These are phyloP conservation scores for Aspergillus aculeatus DNA, from an alignment of 2,329 filamentous ascomycete species.

Conservation along the genomic window DNA sequence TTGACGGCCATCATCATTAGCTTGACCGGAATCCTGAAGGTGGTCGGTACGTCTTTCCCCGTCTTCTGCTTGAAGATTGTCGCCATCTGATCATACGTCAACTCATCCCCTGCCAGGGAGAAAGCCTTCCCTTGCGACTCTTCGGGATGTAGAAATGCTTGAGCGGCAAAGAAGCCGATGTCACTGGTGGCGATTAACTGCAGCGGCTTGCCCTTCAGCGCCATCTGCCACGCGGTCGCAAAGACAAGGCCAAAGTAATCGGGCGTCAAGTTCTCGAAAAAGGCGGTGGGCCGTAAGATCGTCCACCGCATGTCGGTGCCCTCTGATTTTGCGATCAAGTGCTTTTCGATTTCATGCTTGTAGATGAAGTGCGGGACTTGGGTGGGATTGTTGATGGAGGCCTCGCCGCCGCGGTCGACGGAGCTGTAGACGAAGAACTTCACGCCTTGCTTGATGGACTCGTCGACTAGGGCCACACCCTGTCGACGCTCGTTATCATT, in stretches of 20 bases:
- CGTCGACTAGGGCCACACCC: conserved; percentile 59
- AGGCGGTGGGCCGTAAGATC: conserved; percentile 61
- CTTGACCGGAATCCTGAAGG: conserved; percentile 42
- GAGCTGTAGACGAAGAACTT: conserved; percentile 63
- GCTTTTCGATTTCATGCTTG: conserved; percentile 62
- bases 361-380: conserved; percentile 61
- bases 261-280: conserved; percentile 58
- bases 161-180: conserved; percentile 53
- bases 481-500: conserved; percentile 48
- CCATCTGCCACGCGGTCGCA: conserved; percentile 41
- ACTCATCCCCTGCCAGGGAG: conserved; percentile 55
- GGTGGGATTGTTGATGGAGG: conserved; percentile 53
- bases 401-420: conserved; percentile 62
- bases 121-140: conserved; percentile 37
- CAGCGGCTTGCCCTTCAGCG: conserved; percentile 43
- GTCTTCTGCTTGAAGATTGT: conserved; percentile 49
- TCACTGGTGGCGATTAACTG: conserved; percentile 48
- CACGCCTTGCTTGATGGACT: conserved; percentile 54
- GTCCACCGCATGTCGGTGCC: conserved; percentile 58
- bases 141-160: conserved; percentile 48
- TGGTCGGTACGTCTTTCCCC: conserved; percentile 45
- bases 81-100: conserved; percentile 48
- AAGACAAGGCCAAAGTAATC: conserved; percentile 52
- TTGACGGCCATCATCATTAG: conserved; percentile 45
- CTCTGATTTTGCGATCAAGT: conserved; percentile 51